phyloP scores from a whole-genome alignment of 2,329 filamentous ascomycete species.

The Colletotrichum horii region DNA sequence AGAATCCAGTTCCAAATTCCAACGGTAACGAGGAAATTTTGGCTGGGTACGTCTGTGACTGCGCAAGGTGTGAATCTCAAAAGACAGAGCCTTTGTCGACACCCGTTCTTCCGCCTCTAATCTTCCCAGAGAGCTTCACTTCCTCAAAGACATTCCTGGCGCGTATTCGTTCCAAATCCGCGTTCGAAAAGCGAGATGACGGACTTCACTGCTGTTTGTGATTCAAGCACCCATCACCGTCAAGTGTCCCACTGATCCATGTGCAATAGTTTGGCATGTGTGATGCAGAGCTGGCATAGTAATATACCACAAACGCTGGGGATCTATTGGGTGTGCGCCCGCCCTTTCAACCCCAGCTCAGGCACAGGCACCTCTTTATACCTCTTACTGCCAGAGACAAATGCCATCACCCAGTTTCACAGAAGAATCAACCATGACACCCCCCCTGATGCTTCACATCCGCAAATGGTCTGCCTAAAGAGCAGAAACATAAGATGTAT shows the following conservation, averaged over 20 bases:
- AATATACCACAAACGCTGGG: no score
- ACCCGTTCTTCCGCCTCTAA: neutral
- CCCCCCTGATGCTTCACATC: neutral
- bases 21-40: neutral
- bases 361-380: neutral
- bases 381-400: neutral
- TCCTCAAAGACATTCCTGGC: accelerated
- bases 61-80: no score
- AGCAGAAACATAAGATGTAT: neutral
- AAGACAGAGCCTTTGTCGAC: neutral
- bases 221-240: neutral
- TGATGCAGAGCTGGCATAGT: neutral
- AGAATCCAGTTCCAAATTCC: neutral
- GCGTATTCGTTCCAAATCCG: neutral
- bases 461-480: neutral
- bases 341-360: neutral
- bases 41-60: no score
- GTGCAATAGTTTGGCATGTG: neutral
- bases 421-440: neutral
- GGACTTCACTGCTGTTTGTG: neutral
- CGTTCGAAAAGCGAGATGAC: neutral
- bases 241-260: accelerated
- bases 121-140: neutral
- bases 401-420: neutral
- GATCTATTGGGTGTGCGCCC: neutral